Percentiles rank a stretch among this genome's conserved stretches.
Conservation (phyloP, 805 yeast genomes). For the Schizosaccharomyces osmophilus region DNA sequence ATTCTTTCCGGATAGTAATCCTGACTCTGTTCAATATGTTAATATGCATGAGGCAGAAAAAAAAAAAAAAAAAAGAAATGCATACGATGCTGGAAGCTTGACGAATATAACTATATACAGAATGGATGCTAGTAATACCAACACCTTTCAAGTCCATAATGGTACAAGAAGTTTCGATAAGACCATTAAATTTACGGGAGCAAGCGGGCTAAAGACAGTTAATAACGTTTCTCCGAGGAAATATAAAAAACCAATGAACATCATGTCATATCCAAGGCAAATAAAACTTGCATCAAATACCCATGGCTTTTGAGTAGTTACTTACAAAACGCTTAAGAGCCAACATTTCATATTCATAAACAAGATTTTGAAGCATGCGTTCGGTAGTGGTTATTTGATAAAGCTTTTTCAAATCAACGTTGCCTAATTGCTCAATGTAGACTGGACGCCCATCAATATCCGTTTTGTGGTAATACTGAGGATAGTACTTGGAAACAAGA, state of each 20-base stretch:
- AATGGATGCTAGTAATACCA: conserved; percentile 58
- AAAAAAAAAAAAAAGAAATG: not conserved
- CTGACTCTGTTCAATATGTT: conserved; percentile 25
- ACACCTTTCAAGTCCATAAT: conserved; percentile 88
- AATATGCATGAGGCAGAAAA: not conserved
- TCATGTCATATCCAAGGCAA: not conserved
- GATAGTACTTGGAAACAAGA: conserved; percentile 33
- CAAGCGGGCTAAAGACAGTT: conserved; percentile 45
- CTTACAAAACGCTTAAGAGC: conserved; percentile 37
- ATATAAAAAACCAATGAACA: not conserved
- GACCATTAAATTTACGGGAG: conserved; percentile 50
- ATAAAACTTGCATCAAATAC: not conserved
- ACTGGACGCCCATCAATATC: conserved; percentile 94
- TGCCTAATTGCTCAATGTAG: conserved; percentile 79
- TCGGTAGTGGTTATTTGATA: conserved; percentile 83
- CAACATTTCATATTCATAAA: conserved; percentile 93
- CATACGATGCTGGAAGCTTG: conserved; percentile 66
- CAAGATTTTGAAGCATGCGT: conserved; percentile 83
- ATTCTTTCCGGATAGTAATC: conserved; percentile 96
- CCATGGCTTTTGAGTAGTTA: not conserved
- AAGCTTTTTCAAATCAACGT: conserved; percentile 75
- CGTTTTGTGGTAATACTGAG: conserved; percentile 91
- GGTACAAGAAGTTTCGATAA: conserved; percentile 91
- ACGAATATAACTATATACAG: conserved; percentile 65
- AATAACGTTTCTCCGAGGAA: not conserved